Base-by-base conservation (phyloP, 805 yeast genomes). In the Ogataea corticis region DNA sequence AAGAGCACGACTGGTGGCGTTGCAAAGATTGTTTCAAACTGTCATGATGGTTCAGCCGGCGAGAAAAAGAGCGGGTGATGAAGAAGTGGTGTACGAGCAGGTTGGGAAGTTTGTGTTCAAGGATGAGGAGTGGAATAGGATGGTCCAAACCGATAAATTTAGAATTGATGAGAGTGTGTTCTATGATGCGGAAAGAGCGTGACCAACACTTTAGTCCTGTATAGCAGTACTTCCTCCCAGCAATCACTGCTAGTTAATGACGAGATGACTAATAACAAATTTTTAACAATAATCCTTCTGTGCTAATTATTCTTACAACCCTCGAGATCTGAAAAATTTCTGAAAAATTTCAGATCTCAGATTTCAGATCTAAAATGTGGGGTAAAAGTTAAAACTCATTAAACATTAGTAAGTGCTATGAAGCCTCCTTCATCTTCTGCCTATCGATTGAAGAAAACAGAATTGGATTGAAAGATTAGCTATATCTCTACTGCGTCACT, bases 81-180 rank as follows among this genome's bases (percentile, higher is more conserved):
- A 34, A 12, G 42, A 13, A 12, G 17, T 39, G 9, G 19, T 17
- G n/a, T 54, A 57, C 39, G 48, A 56, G 19, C 71, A 71, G 36
- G 67, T 55, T 33, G 72, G 72, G 13, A 68, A 61, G 51, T 81
- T 64, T 52, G 53, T 76, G 7, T 81, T 82, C 58, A 73, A 69
- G 47, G 72, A 70, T 44, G 61, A 63, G 5, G 53, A 55, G 14
- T 64, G 69, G 41, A 78, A 77, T 49, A 52, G 58, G 25, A 55
- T 66, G 0, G 73, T 76, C 0, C 58, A 58, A 21, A 35, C 52
- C 3, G 66, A 66, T 3, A 41, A 51, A 1, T 70, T 65, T 38
- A 39, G 30, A 2, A 61, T 75, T 58, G 65, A 69, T 45, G 71
- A 54, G 63, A 61, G 59, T 63, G 69, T 68, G 59, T 76, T 53